These are phyloP conservation scores for Penicillium olsonii DNA, from an alignment of 2,329 filamentous ascomycete species.

Conservation along the genomic window DNA sequence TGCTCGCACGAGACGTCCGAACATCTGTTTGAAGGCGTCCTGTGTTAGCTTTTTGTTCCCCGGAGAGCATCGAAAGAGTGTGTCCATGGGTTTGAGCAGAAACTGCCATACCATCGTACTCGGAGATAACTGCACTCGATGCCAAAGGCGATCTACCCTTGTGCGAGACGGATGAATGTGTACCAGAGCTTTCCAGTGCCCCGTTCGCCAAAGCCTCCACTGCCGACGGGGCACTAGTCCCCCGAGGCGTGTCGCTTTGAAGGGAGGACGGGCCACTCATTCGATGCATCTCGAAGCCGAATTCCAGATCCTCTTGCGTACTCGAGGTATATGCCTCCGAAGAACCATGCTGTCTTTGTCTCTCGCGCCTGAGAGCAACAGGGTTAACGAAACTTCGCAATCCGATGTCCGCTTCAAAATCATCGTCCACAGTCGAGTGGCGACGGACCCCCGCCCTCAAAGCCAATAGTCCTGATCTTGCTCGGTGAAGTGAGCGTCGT, in stretches of 20 bases:
- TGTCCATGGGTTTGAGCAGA: background rate
- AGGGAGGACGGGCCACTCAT: background rate
- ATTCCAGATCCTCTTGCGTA: conserved; percentile 21
- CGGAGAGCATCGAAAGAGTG: no score
- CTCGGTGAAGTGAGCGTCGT: conserved; percentile 33
- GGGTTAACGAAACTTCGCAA: background rate
- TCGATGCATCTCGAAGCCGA: conserved; percentile 20
- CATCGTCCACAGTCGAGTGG: conserved; percentile 14
- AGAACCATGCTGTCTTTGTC: background rate
- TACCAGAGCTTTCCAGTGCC: background rate
- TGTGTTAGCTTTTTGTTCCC: no score
- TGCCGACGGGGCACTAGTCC: background rate
- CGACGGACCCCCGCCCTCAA: conserved; percentile 30
- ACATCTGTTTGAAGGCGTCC: no score
- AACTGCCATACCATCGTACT: background rate
- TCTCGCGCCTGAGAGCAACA: background rate
- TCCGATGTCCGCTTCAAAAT: background rate
- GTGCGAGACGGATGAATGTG: background rate
- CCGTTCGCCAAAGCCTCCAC: background rate
- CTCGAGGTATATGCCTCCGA: background rate
- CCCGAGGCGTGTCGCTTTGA: background rate
- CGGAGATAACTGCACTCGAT: background rate
- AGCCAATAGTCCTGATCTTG: conserved; percentile 33
- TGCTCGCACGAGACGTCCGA: no score
- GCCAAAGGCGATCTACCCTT: background rate